Evolutionary conservation across 1,284 basidiomycete genomes (phyloP), one percentile per base, ranked within the genome.

Genomic region (Cronartium quercuum): DNA sequence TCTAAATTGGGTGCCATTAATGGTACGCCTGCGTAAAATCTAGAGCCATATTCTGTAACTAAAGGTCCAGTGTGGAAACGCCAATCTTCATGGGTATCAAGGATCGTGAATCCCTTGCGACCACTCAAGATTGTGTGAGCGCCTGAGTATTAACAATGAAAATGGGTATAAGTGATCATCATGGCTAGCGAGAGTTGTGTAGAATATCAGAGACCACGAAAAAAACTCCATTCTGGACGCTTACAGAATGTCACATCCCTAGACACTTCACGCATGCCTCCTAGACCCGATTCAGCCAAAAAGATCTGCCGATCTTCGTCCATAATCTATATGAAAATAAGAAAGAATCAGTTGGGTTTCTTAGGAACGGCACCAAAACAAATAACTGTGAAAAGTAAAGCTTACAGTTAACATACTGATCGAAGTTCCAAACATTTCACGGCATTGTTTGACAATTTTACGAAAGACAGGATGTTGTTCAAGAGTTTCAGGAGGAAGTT

Each of bases 401-500:
- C 70, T 65, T n/a, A 81, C 75, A 2, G 79, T 79, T 63, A 81
- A 15, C 68, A 79, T 77, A 5, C 77, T 77, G 21, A 78, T 74
- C 3, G 75, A 35, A 1, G 78, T 70, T 29, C 76, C 74, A 64
- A 80, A 80, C 12, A 77, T 40, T 29, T 77, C 77, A 21, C 78
- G 77, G 29, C 76, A 76, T 42, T 78, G 69, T 1, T 69, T 68
- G 55, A 81, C 78, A 67, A 81, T 79, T n/a, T 75, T 75, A 12
- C 77, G 68, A 70, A 81, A 79, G 37, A 73, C 63, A 15, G 70
- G 70, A 44, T 73, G 70, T 24, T 73, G 70, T 35, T 73, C 70
- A 35, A 73, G 35, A 41, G 70, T 73, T 40, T 73, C 51, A 34
- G 51, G 64, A 24, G 63, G 44, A 37, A 40, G 24, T 9, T 60